Conservation (phyloP, 2,329 filamentous ascomycete genomes). For the Sclerotinia minor region DNA sequence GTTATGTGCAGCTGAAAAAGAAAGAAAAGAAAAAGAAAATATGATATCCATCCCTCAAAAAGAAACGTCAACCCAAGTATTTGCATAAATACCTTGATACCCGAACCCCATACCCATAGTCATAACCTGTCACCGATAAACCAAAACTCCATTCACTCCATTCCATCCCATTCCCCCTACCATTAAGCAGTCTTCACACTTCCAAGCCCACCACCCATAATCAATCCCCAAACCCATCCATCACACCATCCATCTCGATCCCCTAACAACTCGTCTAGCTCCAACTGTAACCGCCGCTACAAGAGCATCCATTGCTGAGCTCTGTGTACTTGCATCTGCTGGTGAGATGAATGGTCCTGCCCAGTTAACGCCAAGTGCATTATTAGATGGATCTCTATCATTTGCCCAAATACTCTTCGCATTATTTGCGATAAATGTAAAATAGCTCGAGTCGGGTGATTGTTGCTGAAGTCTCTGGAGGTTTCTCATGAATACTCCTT, state of each 20-base stretch:
- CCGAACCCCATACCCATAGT: not conserved
- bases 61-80: not conserved
- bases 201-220: not conserved
- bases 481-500: constrained; percentile 70
- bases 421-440: constrained; percentile 59
- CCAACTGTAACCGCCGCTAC: constrained; percentile 54
- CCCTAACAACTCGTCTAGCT: constrained; percentile 4
- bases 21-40: not conserved
- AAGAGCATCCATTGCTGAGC: constrained; percentile 65
- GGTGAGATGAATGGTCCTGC: constrained; percentile 55
- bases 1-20: not conserved
- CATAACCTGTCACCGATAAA: not conserved
- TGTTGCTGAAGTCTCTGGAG: constrained; percentile 53
- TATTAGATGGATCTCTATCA: constrained; percentile 48
- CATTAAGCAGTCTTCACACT: not conserved
- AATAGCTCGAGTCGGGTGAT: constrained; percentile 52
- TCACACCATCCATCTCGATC: not conserved
- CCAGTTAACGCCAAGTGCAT: constrained; percentile 63
- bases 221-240: not conserved
- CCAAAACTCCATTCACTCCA: not conserved
- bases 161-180: too few relatives aligned
- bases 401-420: constrained; percentile 66
- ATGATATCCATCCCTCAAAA: not conserved
- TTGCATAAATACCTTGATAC: not conserved
- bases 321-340: constrained; percentile 60